Evolutionary conservation across 306 rosid species (phyloP), one percentile per base, ranked within the genome.

Genomic region (Vigna angularis): DNA sequence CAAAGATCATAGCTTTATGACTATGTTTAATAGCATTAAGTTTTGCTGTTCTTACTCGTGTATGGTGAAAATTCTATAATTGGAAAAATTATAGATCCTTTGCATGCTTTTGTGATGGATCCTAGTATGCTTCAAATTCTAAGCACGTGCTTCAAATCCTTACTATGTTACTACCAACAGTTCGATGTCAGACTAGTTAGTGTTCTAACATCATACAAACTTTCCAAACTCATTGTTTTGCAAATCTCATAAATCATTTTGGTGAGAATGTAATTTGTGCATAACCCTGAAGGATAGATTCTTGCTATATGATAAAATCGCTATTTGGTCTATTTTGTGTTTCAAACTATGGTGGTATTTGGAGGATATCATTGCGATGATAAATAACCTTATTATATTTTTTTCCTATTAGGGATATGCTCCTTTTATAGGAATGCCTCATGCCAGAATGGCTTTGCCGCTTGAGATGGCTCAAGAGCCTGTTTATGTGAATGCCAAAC

Each of bases 391-490:
- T 26, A 14, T 74, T 22, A 14, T 70, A 12, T 62, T 52, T 34
- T 34, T 71, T 38, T 2, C 38, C 40, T 77, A 32, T 72, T 78
- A 93, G 98, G 94, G 89, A 68, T 93, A 85, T 81, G 88, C 90
- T 76, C 94, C 96, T 81, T 88, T 85, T 73, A 82, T 87, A 7
- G 98, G 91, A 83, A 75, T 89, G 87, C 97, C 91, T 36, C 98
- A 91, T 83, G 84, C 94, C 44, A 88, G 98, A 81, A 93, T 93
- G 97, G 90, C 97, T n/a, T 87, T 93, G 88, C 98, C 94, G 44
- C 97, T 87, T 45, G 98, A 93, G 89, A 87, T 91, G 93, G 83
- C 98, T 34, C 98, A 93, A 75, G 98, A 93, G 72, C 98, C 98
- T 75, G 98, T 93, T 55, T 93, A 85, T 83, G 98, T 93, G 80